phyloP scores from a whole-genome alignment of 306 rosid genomes.

The Vicia faba region DNA sequence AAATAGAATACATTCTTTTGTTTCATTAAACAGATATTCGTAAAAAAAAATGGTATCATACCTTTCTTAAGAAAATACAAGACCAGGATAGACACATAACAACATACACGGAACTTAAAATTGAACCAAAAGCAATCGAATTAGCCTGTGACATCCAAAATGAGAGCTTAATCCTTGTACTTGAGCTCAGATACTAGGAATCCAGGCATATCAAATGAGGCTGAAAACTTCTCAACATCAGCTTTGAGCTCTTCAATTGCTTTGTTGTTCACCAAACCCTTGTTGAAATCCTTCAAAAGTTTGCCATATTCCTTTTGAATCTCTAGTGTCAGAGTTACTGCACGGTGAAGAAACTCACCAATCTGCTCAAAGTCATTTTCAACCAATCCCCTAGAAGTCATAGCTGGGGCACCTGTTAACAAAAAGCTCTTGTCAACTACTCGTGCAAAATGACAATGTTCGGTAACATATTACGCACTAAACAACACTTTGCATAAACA shows the following conservation, averaged over 20 bases:
- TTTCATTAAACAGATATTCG: neutral
- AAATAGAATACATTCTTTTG: neutral
- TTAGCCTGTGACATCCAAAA: conserved; percentile 7
- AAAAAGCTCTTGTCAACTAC: conserved; percentile 25
- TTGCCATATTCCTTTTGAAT: conserved; percentile 82
- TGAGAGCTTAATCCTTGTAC: conserved; percentile 70
- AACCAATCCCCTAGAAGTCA: conserved; percentile 93
- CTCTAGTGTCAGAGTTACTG: conserved; percentile 66
- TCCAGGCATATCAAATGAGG: conserved; percentile 89
- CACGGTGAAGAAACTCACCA: conserved; percentile 94
- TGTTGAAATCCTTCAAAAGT: conserved; percentile 95
- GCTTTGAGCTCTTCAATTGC: conserved; percentile 76
- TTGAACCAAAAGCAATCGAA: conserved; percentile 29
- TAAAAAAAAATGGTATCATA: neutral
- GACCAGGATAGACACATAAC: conserved; percentile 5
- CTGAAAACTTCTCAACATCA: conserved; percentile 81
- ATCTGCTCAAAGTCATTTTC: conserved; percentile 93
- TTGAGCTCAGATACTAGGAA: conserved; percentile 74
- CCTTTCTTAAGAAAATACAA: neutral
- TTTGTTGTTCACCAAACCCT: conserved; percentile 82
- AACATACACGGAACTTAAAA: conserved; percentile 27
- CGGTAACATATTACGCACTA: neutral
- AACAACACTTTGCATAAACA: neutral
- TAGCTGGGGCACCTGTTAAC: conserved; percentile 83
- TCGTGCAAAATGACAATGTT: conserved; percentile 18